Conservation (phyloP, 345 rosid species). For the Durio zibethinus region DNA sequence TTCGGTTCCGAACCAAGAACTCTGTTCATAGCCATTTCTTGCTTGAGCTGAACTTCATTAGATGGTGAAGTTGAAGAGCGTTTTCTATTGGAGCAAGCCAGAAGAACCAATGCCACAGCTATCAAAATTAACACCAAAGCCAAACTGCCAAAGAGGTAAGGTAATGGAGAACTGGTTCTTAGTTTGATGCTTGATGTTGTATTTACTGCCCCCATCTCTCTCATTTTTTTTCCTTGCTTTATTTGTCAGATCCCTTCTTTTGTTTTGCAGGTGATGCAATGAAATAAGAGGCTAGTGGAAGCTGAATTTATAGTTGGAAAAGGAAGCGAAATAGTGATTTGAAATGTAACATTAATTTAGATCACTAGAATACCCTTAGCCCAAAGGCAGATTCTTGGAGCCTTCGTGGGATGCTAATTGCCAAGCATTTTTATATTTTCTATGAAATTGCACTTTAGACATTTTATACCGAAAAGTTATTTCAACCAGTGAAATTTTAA, state of each 20-base stretch:
- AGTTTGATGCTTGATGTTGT: slow-evolving; percentile 21
- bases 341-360: not conserved
- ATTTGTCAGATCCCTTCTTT: not conserved
- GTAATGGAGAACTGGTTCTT: slow-evolving; percentile 33
- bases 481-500: too few relatives aligned
- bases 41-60: slow-evolving; percentile 1
- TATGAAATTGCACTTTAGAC: not conserved
- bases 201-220: slow-evolving; percentile 15
- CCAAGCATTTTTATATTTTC: not conserved
- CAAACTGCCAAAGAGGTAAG: slow-evolving; percentile 48
- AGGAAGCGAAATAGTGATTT: not conserved
- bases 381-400: slow-evolving; percentile 13
- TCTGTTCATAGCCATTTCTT: not conserved
- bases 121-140: slow-evolving; percentile 32
- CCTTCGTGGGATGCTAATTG: not conserved
- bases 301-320: slow-evolving; percentile 12
- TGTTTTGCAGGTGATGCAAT: not conserved
- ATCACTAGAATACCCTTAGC: slow-evolving; percentile 7
- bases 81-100: slow-evolving; percentile 33
- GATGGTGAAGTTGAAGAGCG: slow-evolving; percentile 12
- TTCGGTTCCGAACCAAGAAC: slow-evolving; percentile 32
- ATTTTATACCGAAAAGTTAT: too few relatives aligned
- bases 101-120: slow-evolving; percentile 30
- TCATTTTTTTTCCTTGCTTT: not conserved
- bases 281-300: not conserved